phyloP scores from a whole-genome alignment of 2,329 filamentous ascomycete genomes.

The Capronia americana region DNA sequence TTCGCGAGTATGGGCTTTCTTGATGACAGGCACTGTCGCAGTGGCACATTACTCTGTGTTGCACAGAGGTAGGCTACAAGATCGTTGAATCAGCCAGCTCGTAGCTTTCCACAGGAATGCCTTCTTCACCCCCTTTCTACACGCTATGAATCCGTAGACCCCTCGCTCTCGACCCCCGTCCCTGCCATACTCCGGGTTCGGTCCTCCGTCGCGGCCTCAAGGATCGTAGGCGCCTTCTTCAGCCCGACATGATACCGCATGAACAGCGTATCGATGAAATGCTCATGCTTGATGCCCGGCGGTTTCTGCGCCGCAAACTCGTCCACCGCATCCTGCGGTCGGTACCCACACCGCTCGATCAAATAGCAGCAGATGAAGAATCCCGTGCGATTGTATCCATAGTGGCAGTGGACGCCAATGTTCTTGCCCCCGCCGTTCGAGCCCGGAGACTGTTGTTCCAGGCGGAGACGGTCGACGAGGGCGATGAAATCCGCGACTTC shows the following conservation, averaged over 20 bases:
- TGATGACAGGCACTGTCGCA: background rate
- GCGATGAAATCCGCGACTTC: conserved; percentile 67
- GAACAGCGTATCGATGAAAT: conserved; percentile 85
- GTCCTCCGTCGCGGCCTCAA: background rate
- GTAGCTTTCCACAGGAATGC: background rate
- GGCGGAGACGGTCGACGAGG: conserved; percentile 65
- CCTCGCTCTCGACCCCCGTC: conserved; percentile 3
- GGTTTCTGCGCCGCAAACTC: conserved; percentile 75
- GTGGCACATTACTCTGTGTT: background rate
- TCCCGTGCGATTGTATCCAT: conserved; percentile 92
- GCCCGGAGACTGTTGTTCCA: conserved; percentile 42
- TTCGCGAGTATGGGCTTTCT: background rate
- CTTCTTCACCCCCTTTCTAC: background rate
- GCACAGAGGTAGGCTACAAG: background rate
- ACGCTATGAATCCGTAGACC: conserved; percentile 6
- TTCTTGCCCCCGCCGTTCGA: conserved; percentile 49
- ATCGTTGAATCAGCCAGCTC: background rate
- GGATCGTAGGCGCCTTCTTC: conserved; percentile 43
- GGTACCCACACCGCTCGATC: conserved; percentile 77
- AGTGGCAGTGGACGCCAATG: conserved; percentile 91
- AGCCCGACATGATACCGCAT: conserved; percentile 72
- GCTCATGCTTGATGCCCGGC: conserved; percentile 85
- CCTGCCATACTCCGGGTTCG: background rate
- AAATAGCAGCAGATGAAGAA: conserved; percentile 90
- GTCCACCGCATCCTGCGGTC: conserved; percentile 77